These are phyloP conservation scores for Pythium phragmitis DNA, from an alignment of 352 stramenopile genomes.

Conservation along the genomic window DNA sequence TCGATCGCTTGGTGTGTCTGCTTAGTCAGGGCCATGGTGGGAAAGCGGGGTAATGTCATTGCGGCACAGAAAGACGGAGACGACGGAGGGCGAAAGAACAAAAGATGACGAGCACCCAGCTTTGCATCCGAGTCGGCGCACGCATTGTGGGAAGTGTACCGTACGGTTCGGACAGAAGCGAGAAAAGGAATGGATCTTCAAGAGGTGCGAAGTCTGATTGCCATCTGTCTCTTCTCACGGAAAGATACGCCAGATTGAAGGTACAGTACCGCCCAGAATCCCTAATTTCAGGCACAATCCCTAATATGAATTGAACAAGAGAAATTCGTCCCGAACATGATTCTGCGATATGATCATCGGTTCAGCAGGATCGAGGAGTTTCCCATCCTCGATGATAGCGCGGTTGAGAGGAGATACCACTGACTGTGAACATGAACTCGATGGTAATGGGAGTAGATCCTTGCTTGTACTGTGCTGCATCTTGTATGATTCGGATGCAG, in stretches of 20 bases:
- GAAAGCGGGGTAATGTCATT: background rate
- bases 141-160: background rate
- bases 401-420: no score
- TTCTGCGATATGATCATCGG: no score
- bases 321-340: no score
- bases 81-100: background rate
- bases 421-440: no score
- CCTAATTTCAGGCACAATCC: background rate
- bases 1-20: slow-evolving; percentile 1
- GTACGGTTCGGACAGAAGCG: background rate
- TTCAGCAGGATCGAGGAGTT: no score
- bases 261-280: background rate
- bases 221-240: background rate
- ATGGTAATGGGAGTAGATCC: no score
- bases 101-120: background rate
- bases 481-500: no score
- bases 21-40: background rate
- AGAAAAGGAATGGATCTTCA: slow-evolving; percentile 53
- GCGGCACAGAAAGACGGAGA: background rate
- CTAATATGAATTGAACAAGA: no score
- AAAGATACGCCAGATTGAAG: slow-evolving; percentile 17
- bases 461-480: no score
- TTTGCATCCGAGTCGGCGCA: no score
- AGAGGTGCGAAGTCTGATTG: background rate
- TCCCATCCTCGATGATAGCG: no score